Conservation (phyloP, 1,139 yeast species). For the Blastobotrys persicus region DNA sequence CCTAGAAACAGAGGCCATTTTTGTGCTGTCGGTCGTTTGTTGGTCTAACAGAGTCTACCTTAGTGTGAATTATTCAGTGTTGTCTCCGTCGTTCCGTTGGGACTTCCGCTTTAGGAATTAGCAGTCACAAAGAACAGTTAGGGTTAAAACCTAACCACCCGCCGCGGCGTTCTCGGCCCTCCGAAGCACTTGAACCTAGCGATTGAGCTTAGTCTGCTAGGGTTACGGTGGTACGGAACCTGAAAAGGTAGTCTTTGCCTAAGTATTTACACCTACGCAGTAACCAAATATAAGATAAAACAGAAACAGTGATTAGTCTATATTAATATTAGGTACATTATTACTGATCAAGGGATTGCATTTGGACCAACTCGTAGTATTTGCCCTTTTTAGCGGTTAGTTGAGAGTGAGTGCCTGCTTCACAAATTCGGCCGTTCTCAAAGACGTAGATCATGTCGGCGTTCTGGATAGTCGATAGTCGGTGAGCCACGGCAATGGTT, state of each 20-base stretch:
- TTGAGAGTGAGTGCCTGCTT: slow-evolving; percentile 54
- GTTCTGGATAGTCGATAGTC: slow-evolving; percentile 85
- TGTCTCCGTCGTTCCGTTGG: neutral
- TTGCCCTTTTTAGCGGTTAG: slow-evolving; percentile 38
- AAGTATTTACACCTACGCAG: too few relatives aligned
- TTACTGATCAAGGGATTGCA: slow-evolving; percentile 36
- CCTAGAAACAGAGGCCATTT: slow-evolving; percentile 14
- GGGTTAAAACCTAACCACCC: neutral
- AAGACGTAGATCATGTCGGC: slow-evolving; percentile 89
- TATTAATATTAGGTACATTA: neutral
- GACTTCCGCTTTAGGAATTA: neutral
- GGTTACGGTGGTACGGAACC: too few relatives aligned
- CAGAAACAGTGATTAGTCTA: too few relatives aligned
- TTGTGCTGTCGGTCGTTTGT: slow-evolving; percentile 5
- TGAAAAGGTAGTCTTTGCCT: too few relatives aligned
- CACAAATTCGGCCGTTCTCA: slow-evolving; percentile 67
- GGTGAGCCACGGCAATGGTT: slow-evolving; percentile 86
- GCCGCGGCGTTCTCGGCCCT: too few relatives aligned
- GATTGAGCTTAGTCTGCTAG: too few relatives aligned
- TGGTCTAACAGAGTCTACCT: neutral
- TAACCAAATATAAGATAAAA: too few relatives aligned
- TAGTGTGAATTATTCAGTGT: neutral
- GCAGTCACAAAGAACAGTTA: slow-evolving; percentile 3
- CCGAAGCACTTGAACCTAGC: too few relatives aligned
- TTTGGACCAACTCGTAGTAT: slow-evolving; percentile 43